A percentile compares a stretch with the other conserved stretches of the same genome.
These are phyloP conservation scores for Xylaria sp. DNA, from an alignment of 2,329 filamentous ascomycete species.

Conservation along the genomic window DNA sequence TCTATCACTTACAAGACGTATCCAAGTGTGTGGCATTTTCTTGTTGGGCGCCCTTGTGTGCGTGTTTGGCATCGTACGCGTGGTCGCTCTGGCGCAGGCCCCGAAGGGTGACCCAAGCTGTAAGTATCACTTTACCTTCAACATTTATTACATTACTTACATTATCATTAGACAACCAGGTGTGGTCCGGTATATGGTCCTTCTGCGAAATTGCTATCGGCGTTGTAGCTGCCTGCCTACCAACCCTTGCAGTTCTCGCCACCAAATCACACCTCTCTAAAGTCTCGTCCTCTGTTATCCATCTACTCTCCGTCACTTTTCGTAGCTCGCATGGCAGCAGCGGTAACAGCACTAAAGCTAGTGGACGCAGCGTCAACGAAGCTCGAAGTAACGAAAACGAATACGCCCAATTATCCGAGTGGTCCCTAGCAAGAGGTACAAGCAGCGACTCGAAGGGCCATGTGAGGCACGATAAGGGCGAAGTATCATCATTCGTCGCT, in stretches of 20 bases:
- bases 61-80: constrained; percentile 19
- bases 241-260: constrained; percentile 19
- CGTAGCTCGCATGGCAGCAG: not conserved
- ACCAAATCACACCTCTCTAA: constrained; percentile 16
- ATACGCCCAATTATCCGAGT: not conserved
- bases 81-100: constrained; percentile 11
- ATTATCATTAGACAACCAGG: constrained; percentile 13
- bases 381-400: not conserved
- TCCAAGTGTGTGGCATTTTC: constrained; percentile 11
- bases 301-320: constrained; percentile 8
- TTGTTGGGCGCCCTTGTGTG: constrained; percentile 13
- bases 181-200: constrained; percentile 16
- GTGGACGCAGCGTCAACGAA: not conserved
- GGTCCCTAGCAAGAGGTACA: not conserved
- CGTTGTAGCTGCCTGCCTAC: constrained; percentile 18
- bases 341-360: not conserved
- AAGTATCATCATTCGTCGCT: not conserved
- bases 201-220: constrained; percentile 8
- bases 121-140: constrained; percentile 5
- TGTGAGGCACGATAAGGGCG: not conserved
- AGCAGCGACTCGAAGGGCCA: not conserved
- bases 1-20: constrained; percentile 8
- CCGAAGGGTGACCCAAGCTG: constrained; percentile 9
- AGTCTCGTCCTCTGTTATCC: constrained; percentile 7
- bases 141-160: not conserved